Evolutionary conservation across 2,329 filamentous ascomycete genomes (phyloP).

Genomic region (Aspergillus terreus): DNA sequence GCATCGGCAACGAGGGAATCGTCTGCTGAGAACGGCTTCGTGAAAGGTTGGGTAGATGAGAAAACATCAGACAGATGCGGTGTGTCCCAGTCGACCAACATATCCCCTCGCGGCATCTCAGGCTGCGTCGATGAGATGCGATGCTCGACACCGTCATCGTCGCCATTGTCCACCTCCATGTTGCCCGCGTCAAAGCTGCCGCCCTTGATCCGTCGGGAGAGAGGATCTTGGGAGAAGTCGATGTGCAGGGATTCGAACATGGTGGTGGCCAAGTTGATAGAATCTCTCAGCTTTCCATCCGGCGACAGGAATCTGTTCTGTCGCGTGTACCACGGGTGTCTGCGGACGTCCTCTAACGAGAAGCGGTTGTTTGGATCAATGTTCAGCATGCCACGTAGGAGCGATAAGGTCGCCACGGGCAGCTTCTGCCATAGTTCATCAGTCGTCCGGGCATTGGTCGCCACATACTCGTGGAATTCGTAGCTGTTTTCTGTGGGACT

Average conservation of each 20-base stretch:
- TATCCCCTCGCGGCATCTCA: slow-evolving; percentile 69
- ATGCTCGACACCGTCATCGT: slow-evolving; percentile 38
- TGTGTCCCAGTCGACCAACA: slow-evolving; percentile 83
- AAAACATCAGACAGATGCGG: slow-evolving; percentile 53
- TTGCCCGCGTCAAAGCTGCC: slow-evolving; percentile 45
- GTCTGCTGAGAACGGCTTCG: slow-evolving; percentile 30
- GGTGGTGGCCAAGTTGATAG: slow-evolving; percentile 80
- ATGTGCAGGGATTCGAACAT: slow-evolving; percentile 92
- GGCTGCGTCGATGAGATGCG: slow-evolving; percentile 80
- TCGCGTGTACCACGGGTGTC: slow-evolving; percentile 92
- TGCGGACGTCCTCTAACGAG: slow-evolving; percentile 77
- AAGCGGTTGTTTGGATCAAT: slow-evolving; percentile 73
- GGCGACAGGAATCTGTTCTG: slow-evolving; percentile 70
- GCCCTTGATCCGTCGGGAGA: slow-evolving; percentile 41
- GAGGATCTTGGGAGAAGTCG: slow-evolving; percentile 70
- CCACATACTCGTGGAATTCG: slow-evolving; percentile 85
- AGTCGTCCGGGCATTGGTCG: slow-evolving; percentile 71
- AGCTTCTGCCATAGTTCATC: slow-evolving; percentile 84
- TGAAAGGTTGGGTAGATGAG: slow-evolving; percentile 47
- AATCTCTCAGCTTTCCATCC: slow-evolving; percentile 73
- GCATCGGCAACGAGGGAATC: slow-evolving; percentile 53
- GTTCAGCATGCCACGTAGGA: slow-evolving; percentile 90
- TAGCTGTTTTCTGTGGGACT: slow-evolving; percentile 81
- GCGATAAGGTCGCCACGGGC: slow-evolving; percentile 68
- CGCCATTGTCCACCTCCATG: slow-evolving; percentile 66